Percentiles rank a stretch among this genome's conserved stretches.
Conservation (phyloP, 768 basidiomycete genomes). For the Tremella fuciformis region DNA sequence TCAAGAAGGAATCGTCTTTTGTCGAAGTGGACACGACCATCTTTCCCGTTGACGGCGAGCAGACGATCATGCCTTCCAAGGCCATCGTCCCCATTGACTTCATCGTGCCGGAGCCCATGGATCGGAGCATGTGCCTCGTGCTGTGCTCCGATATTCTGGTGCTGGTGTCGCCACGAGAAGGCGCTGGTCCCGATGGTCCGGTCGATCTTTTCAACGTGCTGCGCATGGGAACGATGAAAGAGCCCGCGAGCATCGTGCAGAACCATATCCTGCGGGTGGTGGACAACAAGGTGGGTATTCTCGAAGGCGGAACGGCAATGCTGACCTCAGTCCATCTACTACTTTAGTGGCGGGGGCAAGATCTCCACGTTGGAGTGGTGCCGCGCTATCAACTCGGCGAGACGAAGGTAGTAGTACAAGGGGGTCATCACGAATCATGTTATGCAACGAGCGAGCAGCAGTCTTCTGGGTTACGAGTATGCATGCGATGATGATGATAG, state of each 20-base stretch:
- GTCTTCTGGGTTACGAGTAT: too few species aligned
- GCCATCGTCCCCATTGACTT: slow-evolving; percentile 85
- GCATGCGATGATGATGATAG: too few species aligned
- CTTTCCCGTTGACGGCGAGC: slow-evolving; percentile 23
- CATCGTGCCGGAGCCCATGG: slow-evolving; percentile 76
- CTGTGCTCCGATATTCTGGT: slow-evolving; percentile 79
- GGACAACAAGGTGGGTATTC: slow-evolving; percentile 48
- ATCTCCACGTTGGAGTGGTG: slow-evolving; percentile 31
- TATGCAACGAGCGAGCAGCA: too few species aligned
- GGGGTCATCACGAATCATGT: too few species aligned
- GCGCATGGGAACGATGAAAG: slow-evolving; percentile 87
- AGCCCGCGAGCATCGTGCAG: slow-evolving; percentile 85
- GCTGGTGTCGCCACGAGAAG: slow-evolving; percentile 73
- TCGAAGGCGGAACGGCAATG: neutral
- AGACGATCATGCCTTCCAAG: slow-evolving; percentile 56
- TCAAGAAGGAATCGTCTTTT: slow-evolving; percentile 74
- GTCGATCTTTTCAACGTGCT: slow-evolving; percentile 97
- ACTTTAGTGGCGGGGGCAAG: slow-evolving; percentile 34
- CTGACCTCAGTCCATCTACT: slow-evolving; percentile 41
- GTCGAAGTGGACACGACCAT: slow-evolving; percentile 61
- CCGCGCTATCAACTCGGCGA: slow-evolving; percentile 42
- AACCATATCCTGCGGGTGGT: slow-evolving; percentile 59
- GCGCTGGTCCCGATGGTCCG: slow-evolving; percentile 65
- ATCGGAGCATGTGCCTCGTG: slow-evolving; percentile 35
- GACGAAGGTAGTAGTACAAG: slow-evolving; percentile 18